Evolutionary conservation across 345 rosid species (phyloP).

Genomic region (Populus deltoides): DNA sequence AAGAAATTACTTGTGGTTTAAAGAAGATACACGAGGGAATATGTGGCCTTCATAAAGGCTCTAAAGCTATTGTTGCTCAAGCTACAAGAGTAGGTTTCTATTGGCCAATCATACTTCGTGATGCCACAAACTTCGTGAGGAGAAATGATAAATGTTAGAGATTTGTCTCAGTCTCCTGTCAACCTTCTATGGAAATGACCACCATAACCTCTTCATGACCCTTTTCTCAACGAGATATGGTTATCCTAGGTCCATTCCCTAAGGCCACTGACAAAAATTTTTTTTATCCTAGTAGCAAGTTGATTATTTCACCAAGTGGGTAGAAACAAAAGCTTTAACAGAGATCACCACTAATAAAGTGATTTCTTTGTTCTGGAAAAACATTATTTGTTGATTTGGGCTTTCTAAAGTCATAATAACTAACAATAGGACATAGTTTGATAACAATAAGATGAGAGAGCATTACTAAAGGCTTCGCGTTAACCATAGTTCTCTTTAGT

Average conservation of each 20-base stretch:
- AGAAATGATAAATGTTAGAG: neutral
- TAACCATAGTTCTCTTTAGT: neutral
- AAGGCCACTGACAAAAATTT: neutral
- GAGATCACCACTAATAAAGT: neutral
- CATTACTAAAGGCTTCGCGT: neutral
- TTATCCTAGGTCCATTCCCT: neutral
- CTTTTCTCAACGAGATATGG: neutral
- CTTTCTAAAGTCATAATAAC: neutral
- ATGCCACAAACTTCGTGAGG: neutral
- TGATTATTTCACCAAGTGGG: neutral
- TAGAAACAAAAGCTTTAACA: neutral
- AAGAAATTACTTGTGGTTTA: too few relatives aligned
- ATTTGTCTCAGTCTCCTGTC: too few relatives aligned
- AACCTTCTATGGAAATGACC: too few relatives aligned
- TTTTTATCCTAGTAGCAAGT: neutral
- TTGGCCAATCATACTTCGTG: too few relatives aligned
- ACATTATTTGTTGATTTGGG: neutral
- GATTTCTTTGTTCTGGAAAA: neutral
- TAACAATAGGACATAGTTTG: neutral
- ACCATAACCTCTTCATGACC: neutral
- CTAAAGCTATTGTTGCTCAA: too few relatives aligned
- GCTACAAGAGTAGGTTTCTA: too few relatives aligned
- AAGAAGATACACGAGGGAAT: too few relatives aligned
- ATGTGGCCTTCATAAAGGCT: too few relatives aligned
- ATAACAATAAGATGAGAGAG: neutral